These are phyloP conservation scores for Zygoascus biomembranicola DNA, from an alignment of 805 yeast species.

Conservation along the genomic window DNA sequence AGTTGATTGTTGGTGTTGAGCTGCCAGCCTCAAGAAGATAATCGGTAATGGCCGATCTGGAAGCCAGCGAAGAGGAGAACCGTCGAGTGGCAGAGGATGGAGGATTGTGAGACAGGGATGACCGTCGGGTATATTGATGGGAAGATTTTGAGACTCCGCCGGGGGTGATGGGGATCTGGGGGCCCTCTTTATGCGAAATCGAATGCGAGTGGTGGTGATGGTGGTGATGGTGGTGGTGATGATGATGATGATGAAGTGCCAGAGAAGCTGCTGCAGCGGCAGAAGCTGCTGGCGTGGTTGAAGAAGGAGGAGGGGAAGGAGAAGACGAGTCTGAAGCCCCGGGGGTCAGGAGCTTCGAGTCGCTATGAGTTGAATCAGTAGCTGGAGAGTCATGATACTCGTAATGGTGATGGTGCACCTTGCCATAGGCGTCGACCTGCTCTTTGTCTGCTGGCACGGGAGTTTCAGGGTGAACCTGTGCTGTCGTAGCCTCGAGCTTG, in stretches of 20 bases:
- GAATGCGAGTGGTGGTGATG: conserved; percentile 1
- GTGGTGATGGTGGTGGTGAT: conserved; percentile 4
- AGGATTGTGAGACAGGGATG: conserved; percentile 13
- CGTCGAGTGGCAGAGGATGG: conserved; percentile 11
- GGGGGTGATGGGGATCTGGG: conserved; percentile 9
- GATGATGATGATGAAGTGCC: neutral
- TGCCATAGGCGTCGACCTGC: neutral
- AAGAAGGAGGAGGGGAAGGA: neutral
- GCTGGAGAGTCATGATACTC: neutral
- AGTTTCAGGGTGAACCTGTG: neutral
- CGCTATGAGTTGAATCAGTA: neutral
- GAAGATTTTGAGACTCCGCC: conserved; percentile 9
- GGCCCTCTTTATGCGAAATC: conserved; percentile 7
- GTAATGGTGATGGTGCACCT: neutral
- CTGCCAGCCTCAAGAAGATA: conserved; percentile 7
- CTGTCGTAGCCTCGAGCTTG: neutral
- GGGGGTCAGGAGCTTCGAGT: neutral
- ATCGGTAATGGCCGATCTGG: conserved; percentile 14
- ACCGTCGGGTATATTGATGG: conserved; percentile 4
- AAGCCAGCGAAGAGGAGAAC: conserved; percentile 9
- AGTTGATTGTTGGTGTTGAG: neutral
- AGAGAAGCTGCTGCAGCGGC: conserved; percentile 4
- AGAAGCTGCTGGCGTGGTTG: neutral
- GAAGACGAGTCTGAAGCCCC: neutral
- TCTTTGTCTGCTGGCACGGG: neutral